Evolutionary conservation across 1,284 basidiomycete genomes (phyloP).

Genomic region (Ceratobasidium sp.): DNA sequence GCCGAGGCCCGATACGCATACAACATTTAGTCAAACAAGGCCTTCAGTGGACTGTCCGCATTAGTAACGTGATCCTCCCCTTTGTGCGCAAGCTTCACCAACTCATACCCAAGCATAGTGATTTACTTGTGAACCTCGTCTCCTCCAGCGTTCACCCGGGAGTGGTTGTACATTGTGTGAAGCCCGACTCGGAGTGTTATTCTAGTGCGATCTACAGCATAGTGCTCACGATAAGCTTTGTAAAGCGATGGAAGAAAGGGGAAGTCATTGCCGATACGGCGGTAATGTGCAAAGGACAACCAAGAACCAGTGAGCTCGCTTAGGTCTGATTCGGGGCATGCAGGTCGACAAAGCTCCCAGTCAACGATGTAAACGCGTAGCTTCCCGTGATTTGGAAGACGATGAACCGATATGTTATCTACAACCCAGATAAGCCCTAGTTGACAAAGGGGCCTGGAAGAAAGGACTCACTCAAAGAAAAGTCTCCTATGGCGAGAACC

Average conservation of each 20-base stretch:
- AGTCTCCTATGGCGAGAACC: not conserved
- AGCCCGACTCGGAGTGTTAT: not conserved
- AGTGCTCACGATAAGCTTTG: not conserved
- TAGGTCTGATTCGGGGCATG: not conserved
- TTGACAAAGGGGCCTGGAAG: not conserved
- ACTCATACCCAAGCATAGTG: not conserved
- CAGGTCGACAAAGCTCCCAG: slow-evolving; percentile 1
- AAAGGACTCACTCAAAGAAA: not conserved
- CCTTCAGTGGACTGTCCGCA: not conserved
- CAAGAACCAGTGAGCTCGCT: not conserved
- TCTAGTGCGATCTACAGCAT: not conserved
- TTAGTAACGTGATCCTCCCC: not conserved
- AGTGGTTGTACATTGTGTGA: not conserved
- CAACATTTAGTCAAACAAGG: not conserved
- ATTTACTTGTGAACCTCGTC: not conserved
- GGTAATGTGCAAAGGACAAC: slow-evolving; percentile 2
- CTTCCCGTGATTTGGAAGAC: not conserved
- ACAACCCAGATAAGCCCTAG: not conserved
- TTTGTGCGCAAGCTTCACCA: not conserved
- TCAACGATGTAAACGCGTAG: slow-evolving; percentile 20
- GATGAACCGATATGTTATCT: slow-evolving; percentile 1
- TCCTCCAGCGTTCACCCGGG: not conserved
- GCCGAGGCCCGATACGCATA: no score
- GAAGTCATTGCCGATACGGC: not conserved
- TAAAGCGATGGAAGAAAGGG: not conserved